Percentiles rank a stretch among this genome's conserved stretches.
phyloP scores from a whole-genome alignment of 495 filamentous ascomycete species.

The Letharia columbiana region DNA sequence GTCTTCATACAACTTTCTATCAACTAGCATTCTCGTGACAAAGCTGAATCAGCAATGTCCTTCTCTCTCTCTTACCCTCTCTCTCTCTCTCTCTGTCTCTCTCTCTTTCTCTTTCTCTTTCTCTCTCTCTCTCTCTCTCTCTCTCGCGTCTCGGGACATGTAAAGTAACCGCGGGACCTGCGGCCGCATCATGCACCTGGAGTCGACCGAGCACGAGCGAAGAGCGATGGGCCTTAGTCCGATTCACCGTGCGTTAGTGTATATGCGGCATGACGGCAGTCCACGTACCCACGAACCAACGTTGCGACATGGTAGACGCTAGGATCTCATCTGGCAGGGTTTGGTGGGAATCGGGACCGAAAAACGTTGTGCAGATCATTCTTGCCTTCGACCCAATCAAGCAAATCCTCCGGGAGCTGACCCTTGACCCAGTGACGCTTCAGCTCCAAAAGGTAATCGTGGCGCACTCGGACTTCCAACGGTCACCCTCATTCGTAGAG shows the following conservation, averaged over 20 bases:
- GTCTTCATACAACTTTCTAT: too few relatives aligned
- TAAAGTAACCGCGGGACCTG: constrained; percentile 14
- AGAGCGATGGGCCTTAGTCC: background rate
- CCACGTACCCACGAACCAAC: constrained; percentile 17
- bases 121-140: constrained; percentile 1
- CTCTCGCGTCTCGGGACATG: constrained; percentile 1
- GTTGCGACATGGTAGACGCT: constrained; percentile 13
- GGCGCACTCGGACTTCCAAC: constrained; percentile 13
- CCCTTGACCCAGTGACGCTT: background rate
- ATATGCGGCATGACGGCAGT: constrained; percentile 15
- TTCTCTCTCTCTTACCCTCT: background rate
- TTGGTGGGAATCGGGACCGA: constrained; percentile 11
- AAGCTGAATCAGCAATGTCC: too few relatives aligned
- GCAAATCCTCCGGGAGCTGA: constrained; percentile 15
- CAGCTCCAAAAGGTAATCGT: constrained; percentile 20
- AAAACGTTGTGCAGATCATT: constrained; percentile 13
- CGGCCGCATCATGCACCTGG: constrained; percentile 12
- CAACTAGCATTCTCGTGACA: too few relatives aligned
- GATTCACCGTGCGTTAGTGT: constrained; percentile 12
- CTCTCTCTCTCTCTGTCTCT: background rate
- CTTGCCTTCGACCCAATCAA: background rate
- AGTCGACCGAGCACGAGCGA: constrained; percentile 17
- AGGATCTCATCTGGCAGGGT: constrained; percentile 15
- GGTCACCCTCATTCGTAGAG: constrained; percentile 15
- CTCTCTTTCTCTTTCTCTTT: background rate